Conservation (phyloP, 164 flowering plant species). For the Sedum album region DNA sequence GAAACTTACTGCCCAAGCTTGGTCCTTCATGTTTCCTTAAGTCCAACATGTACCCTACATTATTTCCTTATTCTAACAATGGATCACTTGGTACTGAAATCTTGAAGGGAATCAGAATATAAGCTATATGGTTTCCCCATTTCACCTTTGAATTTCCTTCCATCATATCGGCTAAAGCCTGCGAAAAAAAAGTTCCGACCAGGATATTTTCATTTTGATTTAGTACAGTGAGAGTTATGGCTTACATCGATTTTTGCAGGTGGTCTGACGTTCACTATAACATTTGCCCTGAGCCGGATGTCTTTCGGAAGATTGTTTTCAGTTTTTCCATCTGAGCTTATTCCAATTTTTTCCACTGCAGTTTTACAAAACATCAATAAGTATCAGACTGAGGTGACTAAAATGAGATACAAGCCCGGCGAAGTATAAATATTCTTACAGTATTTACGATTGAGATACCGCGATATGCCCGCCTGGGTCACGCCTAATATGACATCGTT, state of each 20-base stretch:
- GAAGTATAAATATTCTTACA: constrained; percentile 15
- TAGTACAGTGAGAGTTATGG: background rate
- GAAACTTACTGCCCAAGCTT: too few relatives aligned
- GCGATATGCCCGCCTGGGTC: constrained; percentile 31
- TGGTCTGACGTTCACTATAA: constrained; percentile 8
- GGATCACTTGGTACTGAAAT: constrained; percentile 9
- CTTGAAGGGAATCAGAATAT: constrained; percentile 11
- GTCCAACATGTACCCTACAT: too few relatives aligned
- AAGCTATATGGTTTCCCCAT: constrained; percentile 14
- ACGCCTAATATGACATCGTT: constrained; percentile 32
- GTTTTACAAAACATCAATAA: background rate
- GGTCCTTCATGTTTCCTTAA: too few relatives aligned
- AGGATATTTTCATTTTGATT: too few relatives aligned
- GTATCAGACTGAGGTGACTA: background rate
- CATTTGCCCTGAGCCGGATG: background rate
- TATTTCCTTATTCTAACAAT: too few relatives aligned
- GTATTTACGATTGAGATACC: constrained; percentile 18
- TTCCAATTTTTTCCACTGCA: background rate
- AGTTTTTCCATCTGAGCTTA: background rate
- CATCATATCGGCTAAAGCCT: constrained; percentile 19
- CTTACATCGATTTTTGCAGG: constrained; percentile 7
- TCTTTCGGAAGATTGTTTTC: constrained; percentile 5
- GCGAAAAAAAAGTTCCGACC: background rate
- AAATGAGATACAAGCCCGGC: background rate
- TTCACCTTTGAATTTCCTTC: constrained; percentile 10